These are phyloP conservation scores for Salix exigua DNA, from an alignment of 345 rosid species.

Conservation along the genomic window DNA sequence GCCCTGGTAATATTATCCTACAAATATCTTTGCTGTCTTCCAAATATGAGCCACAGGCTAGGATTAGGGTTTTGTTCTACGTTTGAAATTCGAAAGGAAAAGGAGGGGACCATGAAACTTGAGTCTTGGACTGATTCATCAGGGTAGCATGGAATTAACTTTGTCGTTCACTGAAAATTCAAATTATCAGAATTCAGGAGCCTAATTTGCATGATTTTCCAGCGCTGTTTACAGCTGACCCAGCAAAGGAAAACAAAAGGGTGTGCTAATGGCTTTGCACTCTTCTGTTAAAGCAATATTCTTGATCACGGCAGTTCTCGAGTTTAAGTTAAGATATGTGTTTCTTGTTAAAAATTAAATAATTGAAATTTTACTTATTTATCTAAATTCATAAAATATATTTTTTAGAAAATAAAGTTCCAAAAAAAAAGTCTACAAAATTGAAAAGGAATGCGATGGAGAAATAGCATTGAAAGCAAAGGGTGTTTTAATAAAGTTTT, in stretches of 20 bases:
- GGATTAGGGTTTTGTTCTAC: background rate
- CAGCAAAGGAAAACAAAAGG: background rate
- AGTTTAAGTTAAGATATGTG: too few species aligned
- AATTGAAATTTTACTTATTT: too few species aligned
- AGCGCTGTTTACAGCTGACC: background rate
- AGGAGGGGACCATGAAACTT: background rate
- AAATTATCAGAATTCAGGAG: background rate
- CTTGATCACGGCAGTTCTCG: too few species aligned
- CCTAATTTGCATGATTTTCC: background rate
- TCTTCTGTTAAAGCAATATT: background rate
- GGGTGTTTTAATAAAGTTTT: background rate
- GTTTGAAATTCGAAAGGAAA: background rate
- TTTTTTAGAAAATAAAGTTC: fast-evolving
- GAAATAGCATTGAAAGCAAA: too few species aligned
- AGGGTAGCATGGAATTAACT: background rate
- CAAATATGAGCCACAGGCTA: background rate
- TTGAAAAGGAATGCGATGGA: too few species aligned
- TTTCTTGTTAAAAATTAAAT: too few species aligned
- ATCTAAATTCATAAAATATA: fast-evolving
- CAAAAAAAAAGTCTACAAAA: too few species aligned
- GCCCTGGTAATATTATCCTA: background rate
- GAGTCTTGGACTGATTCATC: background rate
- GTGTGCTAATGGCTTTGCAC: background rate
- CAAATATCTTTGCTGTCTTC: background rate
- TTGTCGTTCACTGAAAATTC: background rate